A percentile compares a stretch with the other conserved stretches of the same genome.
phyloP scores from a whole-genome alignment of 2,329 filamentous ascomycete species.

The Fusarium hostae region DNA sequence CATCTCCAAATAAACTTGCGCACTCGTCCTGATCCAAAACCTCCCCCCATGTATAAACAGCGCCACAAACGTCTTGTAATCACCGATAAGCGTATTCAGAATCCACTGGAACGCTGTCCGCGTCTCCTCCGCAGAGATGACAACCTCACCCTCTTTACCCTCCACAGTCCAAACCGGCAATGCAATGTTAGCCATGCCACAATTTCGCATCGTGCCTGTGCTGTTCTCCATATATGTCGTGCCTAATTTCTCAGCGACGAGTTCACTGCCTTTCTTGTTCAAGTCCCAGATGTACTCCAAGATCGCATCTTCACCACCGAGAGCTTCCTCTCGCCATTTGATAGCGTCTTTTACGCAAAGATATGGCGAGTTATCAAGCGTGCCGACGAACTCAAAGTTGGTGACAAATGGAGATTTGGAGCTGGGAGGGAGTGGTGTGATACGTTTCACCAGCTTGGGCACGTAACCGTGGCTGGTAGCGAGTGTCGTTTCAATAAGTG shows the following conservation, averaged over 20 bases:
- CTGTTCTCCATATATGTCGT: constrained; percentile 79
- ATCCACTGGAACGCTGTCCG: constrained; percentile 67
- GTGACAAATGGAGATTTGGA: constrained; percentile 70
- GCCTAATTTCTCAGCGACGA: constrained; percentile 70
- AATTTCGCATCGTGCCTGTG: constrained; percentile 69
- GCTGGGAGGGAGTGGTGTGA: constrained; percentile 56
- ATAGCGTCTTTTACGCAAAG: constrained; percentile 78
- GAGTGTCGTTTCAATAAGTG: constrained; percentile 76
- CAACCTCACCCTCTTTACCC: constrained; percentile 45
- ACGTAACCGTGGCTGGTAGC: constrained; percentile 85
- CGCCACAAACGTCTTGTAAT: constrained; percentile 78
- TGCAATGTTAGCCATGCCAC: constrained; percentile 77
- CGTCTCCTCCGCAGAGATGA: constrained; percentile 48
- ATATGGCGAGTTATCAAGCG: constrained; percentile 77
- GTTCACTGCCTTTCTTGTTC: constrained; percentile 70
- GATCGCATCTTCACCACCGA: constrained; percentile 80
- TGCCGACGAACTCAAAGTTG: constrained; percentile 82
- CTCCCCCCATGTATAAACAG: constrained; percentile 68
- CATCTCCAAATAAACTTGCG: constrained; percentile 85
- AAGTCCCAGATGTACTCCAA: constrained; percentile 70
- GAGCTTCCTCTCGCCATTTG: constrained; percentile 72
- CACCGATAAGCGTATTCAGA: constrained; percentile 60
- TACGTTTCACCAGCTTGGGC: constrained; percentile 52
- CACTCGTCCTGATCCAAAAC: constrained; percentile 80
- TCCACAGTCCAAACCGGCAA: constrained; percentile 68